Percentiles rank a stretch among this genome's conserved stretches.
These are phyloP conservation scores for Backusella luteola DNA, from an alignment of 192 early-diverging fungal species.

Conservation along the genomic window DNA sequence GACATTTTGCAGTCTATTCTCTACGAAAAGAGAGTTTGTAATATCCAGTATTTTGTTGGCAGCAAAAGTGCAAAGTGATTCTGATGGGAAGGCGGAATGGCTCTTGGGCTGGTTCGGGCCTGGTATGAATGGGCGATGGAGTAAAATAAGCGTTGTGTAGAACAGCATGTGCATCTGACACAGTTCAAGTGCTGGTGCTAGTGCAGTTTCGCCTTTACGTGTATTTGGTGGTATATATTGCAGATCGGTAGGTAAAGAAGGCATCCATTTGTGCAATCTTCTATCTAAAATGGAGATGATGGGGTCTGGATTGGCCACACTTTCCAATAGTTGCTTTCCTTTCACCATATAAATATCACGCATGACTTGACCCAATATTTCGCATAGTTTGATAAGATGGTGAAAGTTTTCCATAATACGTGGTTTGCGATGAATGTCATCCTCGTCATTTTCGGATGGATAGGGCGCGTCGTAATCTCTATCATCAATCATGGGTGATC, in stretches of 20 bases:
- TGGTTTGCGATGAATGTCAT: neutral
- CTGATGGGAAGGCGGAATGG: constrained; percentile 23
- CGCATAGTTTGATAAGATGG: constrained; percentile 25
- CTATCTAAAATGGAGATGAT: constrained; percentile 27
- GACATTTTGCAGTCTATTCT: constrained; percentile 19
- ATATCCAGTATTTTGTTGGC: constrained; percentile 41
- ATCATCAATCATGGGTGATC: constrained; percentile 51
- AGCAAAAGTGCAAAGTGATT: constrained; percentile 29
- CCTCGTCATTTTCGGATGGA: constrained; percentile 21
- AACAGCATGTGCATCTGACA: constrained; percentile 50
- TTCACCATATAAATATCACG: constrained; percentile 49
- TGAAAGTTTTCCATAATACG: constrained; percentile 39
- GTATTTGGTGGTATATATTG: constrained; percentile 40
- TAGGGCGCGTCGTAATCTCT: constrained; percentile 41
- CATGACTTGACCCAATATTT: constrained; percentile 50
- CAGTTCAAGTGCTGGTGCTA: constrained; percentile 20
- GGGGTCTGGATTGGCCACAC: constrained; percentile 23
- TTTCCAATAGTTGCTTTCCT: constrained; percentile 19
- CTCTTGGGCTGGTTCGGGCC: constrained; percentile 4
- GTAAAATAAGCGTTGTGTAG: constrained; percentile 48
- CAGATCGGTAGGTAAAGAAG: constrained; percentile 34
- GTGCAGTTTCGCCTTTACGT: constrained; percentile 11
- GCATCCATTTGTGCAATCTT: constrained; percentile 40
- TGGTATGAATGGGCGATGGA: constrained; percentile 57
- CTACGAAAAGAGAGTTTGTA: constrained; percentile 20